A percentile compares a stretch with the other conserved stretches of the same genome.
These are phyloP conservation scores for Hortiboletus rubellus DNA, from an alignment of 1,284 basidiomycete species.

Conservation along the genomic window DNA sequence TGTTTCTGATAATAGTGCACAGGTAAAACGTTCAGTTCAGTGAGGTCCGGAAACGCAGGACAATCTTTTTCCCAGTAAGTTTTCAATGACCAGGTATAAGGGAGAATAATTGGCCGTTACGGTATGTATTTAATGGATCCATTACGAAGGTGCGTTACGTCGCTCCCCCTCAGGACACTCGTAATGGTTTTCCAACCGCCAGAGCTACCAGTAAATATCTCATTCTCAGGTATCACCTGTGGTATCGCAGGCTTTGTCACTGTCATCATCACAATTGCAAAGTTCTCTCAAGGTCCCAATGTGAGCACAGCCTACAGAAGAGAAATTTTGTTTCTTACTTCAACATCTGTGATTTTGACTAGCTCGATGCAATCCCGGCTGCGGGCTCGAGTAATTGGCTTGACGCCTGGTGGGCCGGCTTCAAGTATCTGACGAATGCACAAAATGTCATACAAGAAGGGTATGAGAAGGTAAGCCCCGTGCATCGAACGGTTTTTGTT, in stretches of 20 bases:
- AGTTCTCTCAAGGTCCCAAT: neutral
- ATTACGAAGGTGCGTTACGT: neutral
- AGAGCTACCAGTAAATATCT: neutral
- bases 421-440: constrained; percentile 10
- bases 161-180: too few relatives aligned
- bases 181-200: neutral
- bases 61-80: too few relatives aligned
- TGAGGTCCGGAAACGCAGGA: too few relatives aligned
- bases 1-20: too few relatives aligned
- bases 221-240: neutral
- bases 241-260: neutral
- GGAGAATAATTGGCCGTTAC: too few relatives aligned
- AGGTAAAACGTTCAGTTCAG: too few relatives aligned
- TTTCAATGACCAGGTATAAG: too few relatives aligned
- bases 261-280: neutral
- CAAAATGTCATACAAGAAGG: constrained; percentile 20
- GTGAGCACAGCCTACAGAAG: neutral
- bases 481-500: neutral
- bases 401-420: constrained; percentile 19
- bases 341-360: neutral
- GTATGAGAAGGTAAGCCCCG: constrained; percentile 16
- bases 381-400: constrained; percentile 19
- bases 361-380: constrained; percentile 24
- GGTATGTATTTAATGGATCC: too few relatives aligned
- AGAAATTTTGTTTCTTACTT: neutral